A percentile compares a stretch with the other conserved stretches of the same genome.
Evolutionary conservation across 441 rosid genomes (phyloP).

Genomic region (Erysimum pusillum): DNA sequence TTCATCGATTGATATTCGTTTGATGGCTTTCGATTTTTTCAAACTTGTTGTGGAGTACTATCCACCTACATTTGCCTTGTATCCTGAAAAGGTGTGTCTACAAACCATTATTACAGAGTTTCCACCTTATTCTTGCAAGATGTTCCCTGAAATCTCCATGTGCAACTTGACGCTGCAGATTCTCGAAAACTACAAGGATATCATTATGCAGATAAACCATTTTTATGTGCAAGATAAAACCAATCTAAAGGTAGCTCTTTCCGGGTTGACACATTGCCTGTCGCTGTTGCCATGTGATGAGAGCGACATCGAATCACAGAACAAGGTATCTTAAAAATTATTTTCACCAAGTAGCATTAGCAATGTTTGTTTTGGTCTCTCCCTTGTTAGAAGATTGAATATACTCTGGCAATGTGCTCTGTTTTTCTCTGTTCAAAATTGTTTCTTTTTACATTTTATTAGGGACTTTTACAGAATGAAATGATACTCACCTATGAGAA

Average conservation of each 20-base stretch:
- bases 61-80: constrained; percentile 69
- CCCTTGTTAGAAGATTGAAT: constrained; percentile 12
- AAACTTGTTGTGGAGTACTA: constrained; percentile 72
- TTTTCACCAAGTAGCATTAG: constrained; percentile 13
- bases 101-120: not conserved
- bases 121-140: not conserved
- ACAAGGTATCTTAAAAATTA: constrained; percentile 51
- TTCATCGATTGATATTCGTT: constrained; percentile 78
- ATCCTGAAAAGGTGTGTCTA: constrained; percentile 78
- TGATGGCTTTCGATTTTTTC: constrained; percentile 89
- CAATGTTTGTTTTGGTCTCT: constrained; percentile 18
- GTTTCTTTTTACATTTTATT: constrained; percentile 33
- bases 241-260: constrained; percentile 75
- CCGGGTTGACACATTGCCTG: constrained; percentile 78
- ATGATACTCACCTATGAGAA: constrained; percentile 66
- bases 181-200: constrained; percentile 81
- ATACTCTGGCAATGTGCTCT: too few relatives aligned
- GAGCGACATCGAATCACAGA: constrained; percentile 47
- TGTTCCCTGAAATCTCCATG: not conserved
- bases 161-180: constrained; percentile 55
- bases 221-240: constrained; percentile 77
- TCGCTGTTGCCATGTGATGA: constrained; percentile 70
- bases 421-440: not conserved
- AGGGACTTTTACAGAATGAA: constrained; percentile 50
- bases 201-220: constrained; percentile 64